Conservation (phyloP, 805 yeast species). For the Kregervanrija fluxuum region DNA sequence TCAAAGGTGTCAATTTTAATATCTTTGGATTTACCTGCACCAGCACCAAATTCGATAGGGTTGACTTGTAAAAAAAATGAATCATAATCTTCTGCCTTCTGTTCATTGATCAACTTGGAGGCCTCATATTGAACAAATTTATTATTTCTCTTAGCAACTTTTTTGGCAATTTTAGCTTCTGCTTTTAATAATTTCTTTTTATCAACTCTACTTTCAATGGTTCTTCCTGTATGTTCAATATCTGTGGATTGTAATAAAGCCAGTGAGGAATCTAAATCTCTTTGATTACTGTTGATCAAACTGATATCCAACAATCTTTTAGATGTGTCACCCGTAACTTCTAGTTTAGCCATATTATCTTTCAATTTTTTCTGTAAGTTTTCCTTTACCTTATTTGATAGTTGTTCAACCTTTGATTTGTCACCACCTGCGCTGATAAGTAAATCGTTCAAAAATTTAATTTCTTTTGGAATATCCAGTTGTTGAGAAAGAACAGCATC, state of each 20-base stretch:
- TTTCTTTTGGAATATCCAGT: slow-evolving; percentile 59
- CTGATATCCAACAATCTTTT: slow-evolving; percentile 78
- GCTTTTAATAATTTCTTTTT: slow-evolving; percentile 95
- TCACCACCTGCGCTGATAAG: slow-evolving; percentile 82
- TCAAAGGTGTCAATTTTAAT: slow-evolving; percentile 90
- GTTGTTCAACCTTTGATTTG: slow-evolving; percentile 40
- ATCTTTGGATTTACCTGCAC: slow-evolving; percentile 96
- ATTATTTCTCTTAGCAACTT: slow-evolving; percentile 82
- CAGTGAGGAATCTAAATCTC: slow-evolving; percentile 69
- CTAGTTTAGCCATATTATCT: slow-evolving; percentile 66
- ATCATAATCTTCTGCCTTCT: slow-evolving; percentile 73
- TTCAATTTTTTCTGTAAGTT: slow-evolving; percentile 45
- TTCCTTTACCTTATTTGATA: slow-evolving; percentile 41
- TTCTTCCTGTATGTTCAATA: slow-evolving; percentile 86
- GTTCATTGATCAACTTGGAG: slow-evolving; percentile 72
- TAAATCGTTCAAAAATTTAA: slow-evolving; percentile 57
- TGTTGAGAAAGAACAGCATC: slow-evolving; percentile 78
- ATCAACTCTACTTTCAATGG: slow-evolving; percentile 90
- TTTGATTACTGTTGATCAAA: slow-evolving; percentile 59
- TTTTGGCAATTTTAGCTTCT: slow-evolving; percentile 94
- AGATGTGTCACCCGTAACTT: slow-evolving; percentile 79
- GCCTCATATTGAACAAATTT: slow-evolving; percentile 87
- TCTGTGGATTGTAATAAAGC: slow-evolving; percentile 77
- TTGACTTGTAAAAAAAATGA: slow-evolving; percentile 91
- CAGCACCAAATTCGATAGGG: slow-evolving; percentile 84